Evolutionary conservation across 202 grass and related monocot species (phyloP), one percentile per base, ranked within the genome.

Genomic region (Carex arenaria): DNA sequence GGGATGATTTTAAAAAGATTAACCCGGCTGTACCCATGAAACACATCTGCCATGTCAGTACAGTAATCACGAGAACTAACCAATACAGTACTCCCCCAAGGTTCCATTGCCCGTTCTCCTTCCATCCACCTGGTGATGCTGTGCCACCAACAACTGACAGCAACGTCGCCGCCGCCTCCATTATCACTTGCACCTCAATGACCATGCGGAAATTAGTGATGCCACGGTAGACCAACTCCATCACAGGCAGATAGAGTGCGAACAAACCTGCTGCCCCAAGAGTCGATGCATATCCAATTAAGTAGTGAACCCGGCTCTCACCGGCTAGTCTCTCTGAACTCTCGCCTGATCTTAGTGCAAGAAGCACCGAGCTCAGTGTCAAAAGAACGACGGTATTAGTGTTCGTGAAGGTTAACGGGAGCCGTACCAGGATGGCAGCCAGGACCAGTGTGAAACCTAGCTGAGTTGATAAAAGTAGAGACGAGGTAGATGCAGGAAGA

Each of bases 21-120:
- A 94, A 86, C 51, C 96, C 96, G 0, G 96, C 96, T 14, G 96
- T 99, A 55, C 96, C 93, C 91, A 95, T 95, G 87, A 99, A 99
- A 82, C 96, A 96, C 19, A 94, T 81, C 91, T 99, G 96, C 96
- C 96, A 99, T 61, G 92, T 94, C 2, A 87, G 79, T 31, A 96
- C 93, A 53, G 85, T 85, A 57, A 90, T 76, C 1, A 26, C 53
- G 32, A 94, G 59, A 75, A 92, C 73, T 2, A 42, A 82, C 96
- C 96, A 99, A 89, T 95, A 99, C 34, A 83, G 61, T 0, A 72
- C 84, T 32, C 83, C 28, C 4, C 88, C 85, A 10, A 87, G 89
- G 85, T 99, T 80, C 96, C 96, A 99, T 15, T 61, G 60, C n/a
- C 79, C 85, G 13, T 80, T 54, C 81, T 93, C 89, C 67, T 85